Evolutionary conservation across 768 basidiomycete genomes (phyloP).

Genomic region (Leccinum obscurum): DNA sequence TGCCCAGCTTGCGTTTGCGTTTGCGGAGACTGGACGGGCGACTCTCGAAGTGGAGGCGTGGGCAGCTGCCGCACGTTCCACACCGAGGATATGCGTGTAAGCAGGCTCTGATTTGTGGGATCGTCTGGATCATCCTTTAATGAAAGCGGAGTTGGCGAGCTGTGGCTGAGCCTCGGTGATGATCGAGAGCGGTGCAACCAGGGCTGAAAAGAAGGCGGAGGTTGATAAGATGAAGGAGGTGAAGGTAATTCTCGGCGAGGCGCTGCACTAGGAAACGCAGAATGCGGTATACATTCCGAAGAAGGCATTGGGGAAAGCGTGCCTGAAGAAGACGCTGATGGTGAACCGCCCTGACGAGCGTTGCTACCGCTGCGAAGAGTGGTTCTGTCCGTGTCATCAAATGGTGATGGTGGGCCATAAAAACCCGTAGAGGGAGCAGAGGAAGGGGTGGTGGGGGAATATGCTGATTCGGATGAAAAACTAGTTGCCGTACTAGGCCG

Average conservation of each 20-base stretch:
- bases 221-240: constrained; percentile 33
- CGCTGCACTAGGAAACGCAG: constrained; percentile 22
- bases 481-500: constrained; percentile 36
- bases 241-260: constrained; percentile 31
- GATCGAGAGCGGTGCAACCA: constrained; percentile 38
- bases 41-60: constrained; percentile 30
- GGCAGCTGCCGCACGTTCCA: constrained; percentile 33
- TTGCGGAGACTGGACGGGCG: constrained; percentile 16
- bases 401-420: constrained; percentile 20
- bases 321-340: constrained; percentile 22
- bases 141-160: constrained; percentile 13
- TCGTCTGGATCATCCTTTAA: constrained; percentile 22
- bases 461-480: constrained; percentile 50
- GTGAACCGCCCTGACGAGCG: constrained; percentile 13
- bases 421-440: constrained; percentile 42
- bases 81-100: constrained; percentile 22
- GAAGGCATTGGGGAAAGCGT: constrained; percentile 32
- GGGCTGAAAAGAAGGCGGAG: constrained; percentile 30
- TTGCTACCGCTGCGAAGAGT: constrained; percentile 14
- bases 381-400: constrained; percentile 24
- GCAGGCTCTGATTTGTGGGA: constrained; percentile 8
- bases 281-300: constrained; percentile 29
- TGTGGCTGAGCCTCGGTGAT: constrained; percentile 34
- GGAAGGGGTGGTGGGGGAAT: constrained; percentile 40
- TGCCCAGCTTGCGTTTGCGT: constrained; percentile 7